Base-by-base conservation (phyloP, 1,284 basidiomycete genomes). In the Paramarasmius palmivorus region DNA sequence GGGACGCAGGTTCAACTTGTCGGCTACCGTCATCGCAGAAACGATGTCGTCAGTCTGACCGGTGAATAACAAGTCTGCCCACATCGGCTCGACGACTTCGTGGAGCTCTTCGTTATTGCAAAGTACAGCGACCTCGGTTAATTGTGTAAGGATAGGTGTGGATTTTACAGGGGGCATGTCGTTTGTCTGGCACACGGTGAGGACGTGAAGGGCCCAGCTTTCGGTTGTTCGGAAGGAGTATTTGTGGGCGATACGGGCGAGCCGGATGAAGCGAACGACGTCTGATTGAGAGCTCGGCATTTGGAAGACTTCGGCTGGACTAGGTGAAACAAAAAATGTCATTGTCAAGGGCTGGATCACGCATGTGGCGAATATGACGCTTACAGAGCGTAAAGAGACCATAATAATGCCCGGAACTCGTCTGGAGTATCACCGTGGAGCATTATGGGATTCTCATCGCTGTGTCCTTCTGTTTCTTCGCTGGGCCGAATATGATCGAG, bases 221-320 rank as follows among this genome's bases (percentile, higher is more conserved):
- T 80, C 77, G 50, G 77, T 73, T n/a, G 71, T 73, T 25, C 75
- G 70, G 63, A 81, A 82, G 52, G 78, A 76, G 62, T 82, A 82
- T 54, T 82, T 82, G 67, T 82, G 79, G 4, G 79, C 73, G 52
- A 82, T 78, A 9, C 76, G 76, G 17, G 77, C 73, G 53, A 82
- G 74, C 58, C 77, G 69, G 51, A 75, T 73, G 49, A 81, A 63
- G 17, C 55, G 52, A 25, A 50, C 36, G 38, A 57, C 23, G 49
- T 59, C 73, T 19, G 72, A 71, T 37, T 76, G 73, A 22, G 67
- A 57, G n/a, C 69, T 63, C 60, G 73, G 71, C 3, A 75, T 74
- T 15, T 68, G 61, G 58, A 74, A 73, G n/a, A 81, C 65, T 53
- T 81, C 78, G 10, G 73, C 74, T 7, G 79, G 78, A 29, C 78